phyloP scores from a whole-genome alignment of 768 basidiomycete genomes.

The Pholiota molesta region DNA sequence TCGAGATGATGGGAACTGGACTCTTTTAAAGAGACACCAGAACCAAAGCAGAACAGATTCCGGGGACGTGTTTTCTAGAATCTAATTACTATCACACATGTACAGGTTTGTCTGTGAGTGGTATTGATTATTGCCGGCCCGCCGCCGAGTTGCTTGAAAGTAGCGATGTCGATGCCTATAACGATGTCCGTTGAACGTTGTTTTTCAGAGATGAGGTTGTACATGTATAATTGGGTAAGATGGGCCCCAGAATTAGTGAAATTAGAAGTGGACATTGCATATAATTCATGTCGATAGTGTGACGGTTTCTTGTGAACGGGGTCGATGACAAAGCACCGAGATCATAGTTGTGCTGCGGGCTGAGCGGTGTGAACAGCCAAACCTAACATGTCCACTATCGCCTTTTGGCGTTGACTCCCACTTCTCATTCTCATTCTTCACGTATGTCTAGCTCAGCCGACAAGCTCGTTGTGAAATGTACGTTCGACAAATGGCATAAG shows the following conservation, averaged over 20 bases:
- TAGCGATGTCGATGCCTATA: too few species aligned
- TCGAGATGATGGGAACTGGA: background rate
- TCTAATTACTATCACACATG: too few species aligned
- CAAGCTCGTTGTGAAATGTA: slow-evolving; percentile 82
- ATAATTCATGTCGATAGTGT: background rate
- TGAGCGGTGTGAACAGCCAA: slow-evolving; percentile 3
- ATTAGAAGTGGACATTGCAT: background rate
- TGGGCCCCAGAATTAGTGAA: too few species aligned
- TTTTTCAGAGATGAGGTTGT: too few species aligned
- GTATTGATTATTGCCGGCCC: too few species aligned
- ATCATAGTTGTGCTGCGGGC: slow-evolving; percentile 9
- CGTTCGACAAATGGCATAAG: slow-evolving; percentile 73
- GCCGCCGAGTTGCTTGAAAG: too few species aligned
- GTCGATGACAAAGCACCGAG: slow-evolving; percentile 6
- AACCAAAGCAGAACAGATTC: background rate
- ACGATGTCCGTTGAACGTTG: too few species aligned
- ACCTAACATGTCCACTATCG: slow-evolving; percentile 4
- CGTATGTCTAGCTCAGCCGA: slow-evolving; percentile 58
- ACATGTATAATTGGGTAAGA: too few species aligned
- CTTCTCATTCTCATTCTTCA: background rate
- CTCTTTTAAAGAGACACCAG: background rate
- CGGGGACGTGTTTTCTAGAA: background rate
- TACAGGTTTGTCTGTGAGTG: background rate
- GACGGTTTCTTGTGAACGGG: background rate
- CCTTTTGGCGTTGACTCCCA: slow-evolving; percentile 3